Evolutionary conservation across 202 grass and related monocot species (phyloP).

Genomic region (Brachypodium distachyon): DNA sequence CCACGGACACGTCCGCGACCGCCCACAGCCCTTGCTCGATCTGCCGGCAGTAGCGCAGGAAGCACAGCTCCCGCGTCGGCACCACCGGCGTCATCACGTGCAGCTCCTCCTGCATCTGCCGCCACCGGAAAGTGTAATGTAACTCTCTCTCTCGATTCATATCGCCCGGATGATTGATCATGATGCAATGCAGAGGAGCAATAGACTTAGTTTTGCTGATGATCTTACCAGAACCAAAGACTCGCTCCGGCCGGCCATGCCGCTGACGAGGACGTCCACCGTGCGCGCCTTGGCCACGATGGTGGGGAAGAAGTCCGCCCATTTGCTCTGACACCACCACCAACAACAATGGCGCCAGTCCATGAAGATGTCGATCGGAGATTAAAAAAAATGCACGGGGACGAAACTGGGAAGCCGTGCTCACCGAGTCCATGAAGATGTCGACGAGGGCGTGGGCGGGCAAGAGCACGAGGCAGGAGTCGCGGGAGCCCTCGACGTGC

Average conservation of each 20-base stretch:
- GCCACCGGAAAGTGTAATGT: neutral
- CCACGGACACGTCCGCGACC: conserved; percentile 67
- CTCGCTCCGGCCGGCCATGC: conserved; percentile 48
- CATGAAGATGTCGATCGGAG: neutral
- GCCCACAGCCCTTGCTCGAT: conserved; percentile 74
- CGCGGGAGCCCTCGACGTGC: conserved; percentile 60
- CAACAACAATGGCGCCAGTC: neutral
- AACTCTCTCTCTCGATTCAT: too few species aligned
- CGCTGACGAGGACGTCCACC: conserved; percentile 55
- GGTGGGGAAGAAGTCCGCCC: conserved; percentile 79
- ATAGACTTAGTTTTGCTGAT: too few species aligned
- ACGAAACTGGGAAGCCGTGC: neutral
- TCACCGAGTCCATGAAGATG: conserved; percentile 81
- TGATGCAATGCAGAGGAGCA: too few species aligned
- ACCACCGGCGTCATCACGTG: conserved; percentile 65
- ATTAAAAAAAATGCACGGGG: neutral
- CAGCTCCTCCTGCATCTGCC: conserved; percentile 86
- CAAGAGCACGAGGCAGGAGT: conserved; percentile 54
- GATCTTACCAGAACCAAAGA: conserved; percentile 60
- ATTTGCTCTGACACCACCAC: conserved; percentile 83
- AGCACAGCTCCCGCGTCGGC: conserved; percentile 49
- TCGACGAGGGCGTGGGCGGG: conserved; percentile 58
- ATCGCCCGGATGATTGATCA: too few species aligned
- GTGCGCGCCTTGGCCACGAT: conserved; percentile 68
- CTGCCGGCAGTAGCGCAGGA: conserved; percentile 78